Evolutionary conservation across 2,329 filamentous ascomycete genomes (phyloP).

Genomic region (Teratosphaeria gauchensis): DNA sequence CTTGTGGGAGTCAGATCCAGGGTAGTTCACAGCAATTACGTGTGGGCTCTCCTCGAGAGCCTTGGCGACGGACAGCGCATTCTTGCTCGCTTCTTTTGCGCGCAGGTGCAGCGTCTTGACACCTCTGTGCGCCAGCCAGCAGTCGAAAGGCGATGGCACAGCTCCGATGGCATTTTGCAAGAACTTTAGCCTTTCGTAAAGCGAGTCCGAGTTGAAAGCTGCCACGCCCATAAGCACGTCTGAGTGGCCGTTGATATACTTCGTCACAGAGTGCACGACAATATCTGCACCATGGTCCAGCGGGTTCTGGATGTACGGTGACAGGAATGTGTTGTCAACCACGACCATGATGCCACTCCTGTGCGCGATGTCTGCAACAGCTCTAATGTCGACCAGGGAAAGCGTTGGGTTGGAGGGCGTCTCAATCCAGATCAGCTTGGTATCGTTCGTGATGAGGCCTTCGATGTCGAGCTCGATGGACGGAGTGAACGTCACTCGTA

Average conservation of each 20-base stretch:
- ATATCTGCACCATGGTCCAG: constrained; percentile 92
- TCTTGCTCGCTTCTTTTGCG: constrained; percentile 71
- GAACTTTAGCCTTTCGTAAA: constrained; percentile 72
- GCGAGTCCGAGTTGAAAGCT: constrained; percentile 78
- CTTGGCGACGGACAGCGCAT: constrained; percentile 67
- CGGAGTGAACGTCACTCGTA: constrained; percentile 88
- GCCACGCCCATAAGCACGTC: constrained; percentile 97
- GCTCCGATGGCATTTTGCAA: constrained; percentile 96
- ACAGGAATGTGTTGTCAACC: constrained; percentile 98
- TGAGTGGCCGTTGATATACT: constrained; percentile 96
- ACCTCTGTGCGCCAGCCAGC: constrained; percentile 94
- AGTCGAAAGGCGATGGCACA: constrained; percentile 89
- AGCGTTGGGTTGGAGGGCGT: constrained; percentile 90
- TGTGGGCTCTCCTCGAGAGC: constrained; percentile 71
- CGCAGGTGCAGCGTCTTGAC: constrained; percentile 94
- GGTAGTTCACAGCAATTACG: constrained; percentile 90
- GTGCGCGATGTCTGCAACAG: constrained; percentile 74
- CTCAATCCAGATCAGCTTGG: constrained; percentile 96
- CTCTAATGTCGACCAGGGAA: constrained; percentile 82
- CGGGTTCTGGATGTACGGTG: constrained; percentile 93
- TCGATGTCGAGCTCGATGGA: constrained; percentile 82
- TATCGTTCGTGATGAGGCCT: constrained; percentile 75
- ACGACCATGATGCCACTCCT: constrained; percentile 84
- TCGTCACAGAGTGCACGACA: constrained; percentile 93
- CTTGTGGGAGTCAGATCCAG: constrained; percentile 77